Percentiles rank a stretch among this genome's conserved stretches.
Evolutionary conservation across 345 rosid species (phyloP).

Genomic region (Toxicodendron radicans): DNA sequence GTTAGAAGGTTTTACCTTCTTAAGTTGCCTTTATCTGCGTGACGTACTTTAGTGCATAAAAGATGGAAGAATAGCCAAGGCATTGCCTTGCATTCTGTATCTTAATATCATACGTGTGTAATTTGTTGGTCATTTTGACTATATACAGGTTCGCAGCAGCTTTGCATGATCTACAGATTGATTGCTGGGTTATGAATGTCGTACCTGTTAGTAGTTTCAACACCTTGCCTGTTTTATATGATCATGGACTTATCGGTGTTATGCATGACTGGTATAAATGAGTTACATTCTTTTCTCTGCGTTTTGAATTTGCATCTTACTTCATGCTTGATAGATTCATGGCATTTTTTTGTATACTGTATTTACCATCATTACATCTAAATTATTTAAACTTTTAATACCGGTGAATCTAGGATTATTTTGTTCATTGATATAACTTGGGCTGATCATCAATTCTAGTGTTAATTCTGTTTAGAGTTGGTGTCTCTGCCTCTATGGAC

Average conservation of each 20-base stretch:
- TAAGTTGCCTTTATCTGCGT: not conserved
- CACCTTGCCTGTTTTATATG: constrained; percentile 69
- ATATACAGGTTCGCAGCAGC: constrained; percentile 62
- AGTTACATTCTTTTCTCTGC: constrained; percentile 9
- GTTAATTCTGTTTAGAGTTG: too few relatives aligned
- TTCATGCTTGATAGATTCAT: not conserved
- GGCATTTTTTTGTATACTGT: not conserved
- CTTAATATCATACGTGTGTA: not conserved
- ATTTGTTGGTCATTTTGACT: constrained; percentile 8
- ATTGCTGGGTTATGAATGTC: constrained; percentile 71
- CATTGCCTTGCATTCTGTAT: not conserved
- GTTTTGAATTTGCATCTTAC: not conserved
- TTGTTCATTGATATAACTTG: too few relatives aligned
- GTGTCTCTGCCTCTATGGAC: too few relatives aligned
- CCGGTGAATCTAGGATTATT: too few relatives aligned
- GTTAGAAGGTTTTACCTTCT: not conserved
- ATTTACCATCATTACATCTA: not conserved
- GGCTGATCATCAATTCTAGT: too few relatives aligned
- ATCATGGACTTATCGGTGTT: constrained; percentile 62
- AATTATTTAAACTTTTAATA: not conserved
- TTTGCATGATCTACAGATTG: constrained; percentile 44
- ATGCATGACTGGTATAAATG: constrained; percentile 67
- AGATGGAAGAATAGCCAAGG: not conserved
- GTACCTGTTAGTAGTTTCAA: constrained; percentile 59
- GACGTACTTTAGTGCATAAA: not conserved